Evolutionary conservation across 1,284 basidiomycete species (phyloP), one percentile per base, ranked within the genome.

Genomic region (Ustilago vetiveriae): DNA sequence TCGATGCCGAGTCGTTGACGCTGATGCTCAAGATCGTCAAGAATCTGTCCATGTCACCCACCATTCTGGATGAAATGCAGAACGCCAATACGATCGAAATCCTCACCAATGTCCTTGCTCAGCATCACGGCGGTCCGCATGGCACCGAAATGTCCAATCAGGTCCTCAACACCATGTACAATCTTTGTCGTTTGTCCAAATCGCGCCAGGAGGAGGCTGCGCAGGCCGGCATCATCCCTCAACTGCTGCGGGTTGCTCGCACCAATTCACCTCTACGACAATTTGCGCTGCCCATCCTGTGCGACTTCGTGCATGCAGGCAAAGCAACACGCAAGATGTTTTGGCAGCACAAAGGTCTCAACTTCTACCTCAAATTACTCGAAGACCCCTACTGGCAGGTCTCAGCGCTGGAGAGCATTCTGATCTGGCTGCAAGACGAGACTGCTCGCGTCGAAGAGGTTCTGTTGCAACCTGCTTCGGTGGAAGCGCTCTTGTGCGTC

Each of bases 361-460:
- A 63, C 3, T 82, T 97, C 84, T 98, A 97, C 79, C 84, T 96
- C 60, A 87, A 88, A 65, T 85, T 98, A 27, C 85, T 98, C 39
- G 88, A 89, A 35, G 94, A 98, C 79, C 91, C 92, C 0, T 97
- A 96, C 84, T 98, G 97, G 88, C 92, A 94, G 81, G 91, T 94
- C 63, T 92, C 90, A 74, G 92, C 94, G 11, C 83, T 98, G 51
- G 95, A 98, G 80, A 89, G 93, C 6, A 88, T 97, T 29, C 83
- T 94, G 8, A 90, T 91, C 4, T 98, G 95, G 95, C 84, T 98
- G 59, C 91, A 94, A 84, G 95, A 97, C 78, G 95, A 98, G 84
- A 92, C 92, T 1, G 89, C 92, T 3, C 87, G 92, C 46, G 91
- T 98, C 5, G 95, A 98, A 81, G 92, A 94, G 76, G 88, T 90